Evolutionary conservation across 352 stramenopile genomes (phyloP), one percentile per base, ranked within the genome.

Genomic region (Pythium apleroticum): DNA sequence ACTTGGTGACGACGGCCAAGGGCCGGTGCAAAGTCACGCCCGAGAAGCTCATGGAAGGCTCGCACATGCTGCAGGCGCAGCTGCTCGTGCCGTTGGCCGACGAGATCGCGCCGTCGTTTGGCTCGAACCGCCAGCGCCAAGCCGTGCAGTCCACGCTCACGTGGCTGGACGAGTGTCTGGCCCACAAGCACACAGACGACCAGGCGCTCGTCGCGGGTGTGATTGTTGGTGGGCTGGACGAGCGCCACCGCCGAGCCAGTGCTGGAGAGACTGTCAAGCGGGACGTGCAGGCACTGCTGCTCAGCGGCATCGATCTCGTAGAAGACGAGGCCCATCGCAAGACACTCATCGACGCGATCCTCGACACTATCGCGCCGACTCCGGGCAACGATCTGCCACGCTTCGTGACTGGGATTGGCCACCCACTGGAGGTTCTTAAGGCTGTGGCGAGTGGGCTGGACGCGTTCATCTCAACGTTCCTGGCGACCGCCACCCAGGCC

Each of bases 401-500:
- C 8, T 56, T 93, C 39, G 49, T 90, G 54, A 84, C 83, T 37
- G 84, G 84, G 19, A 77, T 91, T 30, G 84, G 82, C 22, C 80
- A 88, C 49, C 84, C 84, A 11, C 63, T 91, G 11, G 71, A 90
- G 12, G 74, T 93, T 12, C 63, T 93, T 5, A 58, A 75, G 12
- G 73, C 75, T 0, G 74, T 91, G 5, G 68, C 74, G 37, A 69
- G 72, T 11, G 84, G 84, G 25, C 65, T 91, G 33, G 84, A 93
- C 55, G 82, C 57, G 1, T 91, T 93, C 30, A 73, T 93, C 61
- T 90, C 84, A 33, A 72, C 82, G 25, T 93, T 80, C 68, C 84
- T 82, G 19, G 73, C 73, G 6, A 69, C 63, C 0, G 57, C 87
- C 4, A 90, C 84, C 11, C 81, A 82, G 58, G 58, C 59, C 17